These are phyloP conservation scores for Physaria fendleri DNA, from an alignment of 345 rosid species.

Conservation along the genomic window DNA sequence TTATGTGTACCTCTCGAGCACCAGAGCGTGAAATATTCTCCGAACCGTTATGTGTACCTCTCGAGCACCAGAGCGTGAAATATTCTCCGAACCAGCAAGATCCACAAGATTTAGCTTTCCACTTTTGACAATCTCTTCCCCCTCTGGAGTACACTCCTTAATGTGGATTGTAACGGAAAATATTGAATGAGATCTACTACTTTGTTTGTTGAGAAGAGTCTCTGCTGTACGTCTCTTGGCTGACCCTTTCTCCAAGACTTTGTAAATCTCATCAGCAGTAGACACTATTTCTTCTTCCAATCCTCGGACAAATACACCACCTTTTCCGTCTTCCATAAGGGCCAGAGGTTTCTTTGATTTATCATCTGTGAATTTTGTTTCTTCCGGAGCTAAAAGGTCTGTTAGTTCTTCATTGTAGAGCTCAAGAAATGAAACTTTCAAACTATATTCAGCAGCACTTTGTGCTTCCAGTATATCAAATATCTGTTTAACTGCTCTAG, in stretches of 20 bases:
- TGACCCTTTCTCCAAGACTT: slow-evolving; percentile 95
- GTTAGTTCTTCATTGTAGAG: slow-evolving; percentile 93
- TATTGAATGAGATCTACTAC: slow-evolving; percentile 97
- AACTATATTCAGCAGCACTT: slow-evolving; percentile 90
- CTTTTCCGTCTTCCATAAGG: slow-evolving; percentile 99
- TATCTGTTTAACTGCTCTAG: slow-evolving; percentile 87
- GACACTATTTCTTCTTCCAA: slow-evolving; percentile 95
- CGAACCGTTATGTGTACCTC: slow-evolving; percentile 83
- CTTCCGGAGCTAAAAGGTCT: slow-evolving; percentile 91
- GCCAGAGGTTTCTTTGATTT: slow-evolving; percentile 93
- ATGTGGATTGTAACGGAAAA: slow-evolving; percentile 97
- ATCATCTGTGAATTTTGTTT: slow-evolving; percentile 78
- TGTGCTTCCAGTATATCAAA: slow-evolving; percentile 92
- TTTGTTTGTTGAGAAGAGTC: slow-evolving; percentile 97
- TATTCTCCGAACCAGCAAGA: slow-evolving; percentile 99
- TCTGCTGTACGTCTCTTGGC: slow-evolving; percentile 98
- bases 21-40: slow-evolving; percentile 99
- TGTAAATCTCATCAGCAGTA: slow-evolving; percentile 95
- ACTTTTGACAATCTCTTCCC: slow-evolving; percentile 97
- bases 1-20: slow-evolving; percentile 73
- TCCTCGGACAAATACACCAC: slow-evolving; percentile 92
- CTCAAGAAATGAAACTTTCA: slow-evolving; percentile 98
- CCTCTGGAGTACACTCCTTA: slow-evolving; percentile 95
- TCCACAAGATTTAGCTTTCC: slow-evolving; percentile 99
- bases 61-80: slow-evolving; percentile 97